A percentile compares a stretch with the other conserved stretches of the same genome.
Conservation (phyloP, 257 asterid genomes). For the Voacanga thouarsii region DNA sequence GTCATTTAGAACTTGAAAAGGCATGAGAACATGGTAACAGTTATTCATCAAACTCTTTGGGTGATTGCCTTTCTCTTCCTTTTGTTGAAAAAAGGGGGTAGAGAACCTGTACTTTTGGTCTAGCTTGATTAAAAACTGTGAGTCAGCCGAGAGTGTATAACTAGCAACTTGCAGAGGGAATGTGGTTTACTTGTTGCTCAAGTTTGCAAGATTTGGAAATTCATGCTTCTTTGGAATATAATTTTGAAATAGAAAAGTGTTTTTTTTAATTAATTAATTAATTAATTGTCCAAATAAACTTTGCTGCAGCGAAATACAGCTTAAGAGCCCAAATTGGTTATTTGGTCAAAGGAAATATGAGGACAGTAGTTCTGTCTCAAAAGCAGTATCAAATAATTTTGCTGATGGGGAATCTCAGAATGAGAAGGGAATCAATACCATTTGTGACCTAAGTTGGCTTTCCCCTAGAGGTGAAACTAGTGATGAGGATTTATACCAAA, state of each 20-base stretch:
- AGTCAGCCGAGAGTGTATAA: neutral
- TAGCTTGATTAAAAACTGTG: neutral
- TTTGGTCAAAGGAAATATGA: conserved; percentile 93
- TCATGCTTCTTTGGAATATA: neutral
- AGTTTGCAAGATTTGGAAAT: neutral
- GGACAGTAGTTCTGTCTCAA: conserved; percentile 49
- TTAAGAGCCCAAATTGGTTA: conserved; percentile 96
- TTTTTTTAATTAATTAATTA: neutral
- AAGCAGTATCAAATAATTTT: conserved; percentile 43
- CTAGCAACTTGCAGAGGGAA: neutral
- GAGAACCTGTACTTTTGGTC: neutral
- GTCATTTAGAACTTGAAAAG: neutral
- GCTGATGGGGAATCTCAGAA: conserved; percentile 43
- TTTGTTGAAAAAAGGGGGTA: neutral
- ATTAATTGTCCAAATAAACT: neutral
- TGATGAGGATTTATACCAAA: conserved; percentile 78
- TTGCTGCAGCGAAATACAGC: conserved; percentile 82
- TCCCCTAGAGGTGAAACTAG: conserved; percentile 56
- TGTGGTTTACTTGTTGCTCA: neutral
- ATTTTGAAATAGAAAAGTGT: neutral
- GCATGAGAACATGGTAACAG: neutral
- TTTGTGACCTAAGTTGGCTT: conserved; percentile 66
- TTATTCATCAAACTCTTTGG: neutral
- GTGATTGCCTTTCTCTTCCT: neutral
- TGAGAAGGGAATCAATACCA: conserved; percentile 46